Base-by-base conservation (phyloP, 2,329 filamentous ascomycete species). In the Colletotrichum spaethianum region DNA sequence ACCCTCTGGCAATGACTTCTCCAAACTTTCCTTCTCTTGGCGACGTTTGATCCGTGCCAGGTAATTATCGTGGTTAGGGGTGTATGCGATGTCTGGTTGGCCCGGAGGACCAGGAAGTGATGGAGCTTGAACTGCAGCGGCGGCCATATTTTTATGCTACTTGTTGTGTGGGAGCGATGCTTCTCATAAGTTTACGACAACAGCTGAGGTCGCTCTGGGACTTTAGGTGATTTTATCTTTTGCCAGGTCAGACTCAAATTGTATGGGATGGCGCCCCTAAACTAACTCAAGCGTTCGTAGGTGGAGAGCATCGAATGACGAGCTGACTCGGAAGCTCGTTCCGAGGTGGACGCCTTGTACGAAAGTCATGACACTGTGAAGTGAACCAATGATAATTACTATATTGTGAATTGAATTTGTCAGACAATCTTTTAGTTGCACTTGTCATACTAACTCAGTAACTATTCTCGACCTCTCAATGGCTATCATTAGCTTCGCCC, bases 31-130 rank as follows among this genome's bases (percentile, higher is more conserved):
- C 0, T 79, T 82, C 52, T 83, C 79, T 4, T 83, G 78, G 2
- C 87, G 83, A 4, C 82, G 80, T 61, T 86, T 79, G n/a, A 82
- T 82, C 5, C 89, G 85, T 1, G 84, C 84, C 36, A 86, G 80
- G 74, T 88, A 92, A 74, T 87, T 90, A 40, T 85, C 82, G 53
- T 82, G 81, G 72, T 90, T 82, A 0, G 90, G 89, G 1, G 84
- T 81, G 76, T 91, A 92, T 1, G 80, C 80, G 67, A 91, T 92
- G 74, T 91, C 89, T 0, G 90, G 89, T 75, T 90, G 88, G 28
- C 85, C 84, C 1, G 80, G 80, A 1, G 82, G 83, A 2, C 69
- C 65, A 14, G 65, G 4, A 5, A 31, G 53, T 16, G 66, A 36
- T 11, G 71, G 64, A 3, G 61, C 48, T 57, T 75, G 73, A 26